Base-by-base conservation (phyloP, 352 stramenopile species). In the Globisporangium emineosum region DNA sequence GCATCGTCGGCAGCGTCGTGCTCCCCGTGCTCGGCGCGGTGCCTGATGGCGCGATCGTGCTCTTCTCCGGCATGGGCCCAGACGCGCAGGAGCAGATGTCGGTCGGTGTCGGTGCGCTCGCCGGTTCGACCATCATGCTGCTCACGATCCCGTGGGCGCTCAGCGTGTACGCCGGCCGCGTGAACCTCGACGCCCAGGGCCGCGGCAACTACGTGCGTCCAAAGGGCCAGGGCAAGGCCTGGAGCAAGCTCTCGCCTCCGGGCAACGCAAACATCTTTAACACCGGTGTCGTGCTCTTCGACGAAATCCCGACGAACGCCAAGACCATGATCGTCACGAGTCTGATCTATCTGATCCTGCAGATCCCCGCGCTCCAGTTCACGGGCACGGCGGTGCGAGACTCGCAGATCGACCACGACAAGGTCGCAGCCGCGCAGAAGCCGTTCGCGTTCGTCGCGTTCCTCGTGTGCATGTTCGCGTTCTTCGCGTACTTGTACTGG, bases 81-180 rank as follows among this genome's bases (percentile, higher is more conserved):
- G 91, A 96, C 60, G 96, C 97, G 21, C 94, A 99, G 74, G 78
- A 98, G 67, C 95, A 98, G 56, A 82, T 99, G 25, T 91, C 82
- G 23, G 95, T 99, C 35, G 97, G 97, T 63, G 94, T 99, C n/a
- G 97, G 97, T 53, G 97, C 97, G 51, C 89, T 99, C 32, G 97
- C 97, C 1, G 97, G 97, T 57, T 98, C 91, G 40, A 99, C 97
- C n/a, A 99, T 99, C 72, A 99, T 99, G 96, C 81, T 99, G 64
- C 81, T 99, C 62, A 99, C 97, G n/a, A 96, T 99, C 47, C 97
- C 97, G 21, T 99, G 96, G 93, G 94, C 84, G 29, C 77, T 99
- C 25, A 96, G 88, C 60, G 72, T 99, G 27, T 96, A 92, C 60
- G 91, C 85, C 17, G 97, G 97, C 4, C 92, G 97, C 53, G 97